Conservation (phyloP, 805 yeast genomes). For the Grigorovia humatica region DNA sequence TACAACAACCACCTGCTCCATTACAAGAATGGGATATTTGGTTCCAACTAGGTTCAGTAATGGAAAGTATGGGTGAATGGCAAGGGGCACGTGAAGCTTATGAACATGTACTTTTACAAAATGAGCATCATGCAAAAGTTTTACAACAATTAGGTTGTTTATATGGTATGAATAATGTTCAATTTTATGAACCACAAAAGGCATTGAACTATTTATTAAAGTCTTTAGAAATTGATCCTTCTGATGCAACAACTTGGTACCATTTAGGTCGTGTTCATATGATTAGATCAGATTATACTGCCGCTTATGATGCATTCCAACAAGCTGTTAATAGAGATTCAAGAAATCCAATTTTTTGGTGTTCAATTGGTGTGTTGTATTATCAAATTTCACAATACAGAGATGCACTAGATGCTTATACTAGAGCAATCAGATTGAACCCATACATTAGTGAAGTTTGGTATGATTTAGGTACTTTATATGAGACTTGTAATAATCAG, state of each 20-base stretch:
- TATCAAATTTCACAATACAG: slow-evolving; percentile 93
- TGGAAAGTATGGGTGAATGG: slow-evolving; percentile 89
- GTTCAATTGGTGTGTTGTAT: slow-evolving; percentile 88
- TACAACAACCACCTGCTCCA: slow-evolving; percentile 89
- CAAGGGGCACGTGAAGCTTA: slow-evolving; percentile 90
- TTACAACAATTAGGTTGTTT: slow-evolving; percentile 93
- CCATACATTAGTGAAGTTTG: slow-evolving; percentile 96
- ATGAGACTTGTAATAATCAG: slow-evolving; percentile 96
- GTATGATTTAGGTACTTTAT: slow-evolving; percentile 95
- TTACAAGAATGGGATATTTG: slow-evolving; percentile 94
- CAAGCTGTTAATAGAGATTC: slow-evolving; percentile 96
- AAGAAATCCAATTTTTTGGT: slow-evolving; percentile 97
- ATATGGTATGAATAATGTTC: slow-evolving; percentile 54
- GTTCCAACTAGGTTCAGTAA: slow-evolving; percentile 95
- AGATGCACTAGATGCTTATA: slow-evolving; percentile 95
- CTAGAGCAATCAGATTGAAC: slow-evolving; percentile 88
- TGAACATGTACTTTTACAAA: slow-evolving; percentile 79
- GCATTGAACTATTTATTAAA: slow-evolving; percentile 77
- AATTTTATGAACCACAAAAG: slow-evolving; percentile 67
- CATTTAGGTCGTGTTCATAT: slow-evolving; percentile 93
- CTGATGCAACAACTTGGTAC: slow-evolving; percentile 96
- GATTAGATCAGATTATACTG: slow-evolving; percentile 90
- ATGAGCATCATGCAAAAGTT: slow-evolving; percentile 92
- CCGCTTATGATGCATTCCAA: slow-evolving; percentile 97
- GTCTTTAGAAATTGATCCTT: slow-evolving; percentile 77